phyloP scores from a whole-genome alignment of 2,329 filamentous ascomycete species.

The Alternaria sp. region DNA sequence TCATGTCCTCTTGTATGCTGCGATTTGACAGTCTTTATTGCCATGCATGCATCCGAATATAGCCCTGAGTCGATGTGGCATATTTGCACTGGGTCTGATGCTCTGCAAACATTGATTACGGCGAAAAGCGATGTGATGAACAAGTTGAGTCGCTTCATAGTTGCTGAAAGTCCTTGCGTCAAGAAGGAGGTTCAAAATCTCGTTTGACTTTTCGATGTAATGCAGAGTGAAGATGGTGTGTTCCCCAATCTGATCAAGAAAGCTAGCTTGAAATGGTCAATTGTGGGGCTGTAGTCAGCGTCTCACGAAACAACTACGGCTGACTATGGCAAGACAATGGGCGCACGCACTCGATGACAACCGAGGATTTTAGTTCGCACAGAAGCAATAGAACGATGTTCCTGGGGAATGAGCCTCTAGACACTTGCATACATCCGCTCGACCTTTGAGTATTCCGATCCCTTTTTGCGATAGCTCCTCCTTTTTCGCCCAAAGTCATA shows the following conservation, averaged over 20 bases:
- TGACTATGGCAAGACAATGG: neutral
- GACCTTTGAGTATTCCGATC: neutral
- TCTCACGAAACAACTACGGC: neutral
- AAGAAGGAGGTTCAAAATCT: neutral
- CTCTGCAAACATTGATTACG: slow-evolving; percentile 3
- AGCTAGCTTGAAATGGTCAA: neutral
- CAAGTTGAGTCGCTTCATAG: neutral
- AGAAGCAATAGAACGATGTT: neutral
- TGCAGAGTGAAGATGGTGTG: neutral
- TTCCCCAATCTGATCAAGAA: neutral
- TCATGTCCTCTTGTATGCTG: neutral
- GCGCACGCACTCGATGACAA: neutral
- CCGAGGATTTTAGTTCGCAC: neutral
- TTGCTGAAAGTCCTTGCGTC: neutral
- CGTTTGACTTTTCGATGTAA: neutral
- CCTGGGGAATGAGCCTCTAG: neutral
- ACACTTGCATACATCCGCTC: neutral
- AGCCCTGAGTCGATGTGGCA: slow-evolving; percentile 5
- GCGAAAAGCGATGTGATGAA: neutral
- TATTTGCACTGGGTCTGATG: slow-evolving; percentile 10
- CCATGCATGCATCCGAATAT: slow-evolving; percentile 1
- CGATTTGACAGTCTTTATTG: neutral
- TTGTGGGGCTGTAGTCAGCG: neutral
- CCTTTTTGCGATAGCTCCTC: neutral
- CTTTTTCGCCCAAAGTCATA: neutral